Conservation (phyloP, 2,329 filamentous ascomycete genomes). For the Mariannaea sp. region DNA sequence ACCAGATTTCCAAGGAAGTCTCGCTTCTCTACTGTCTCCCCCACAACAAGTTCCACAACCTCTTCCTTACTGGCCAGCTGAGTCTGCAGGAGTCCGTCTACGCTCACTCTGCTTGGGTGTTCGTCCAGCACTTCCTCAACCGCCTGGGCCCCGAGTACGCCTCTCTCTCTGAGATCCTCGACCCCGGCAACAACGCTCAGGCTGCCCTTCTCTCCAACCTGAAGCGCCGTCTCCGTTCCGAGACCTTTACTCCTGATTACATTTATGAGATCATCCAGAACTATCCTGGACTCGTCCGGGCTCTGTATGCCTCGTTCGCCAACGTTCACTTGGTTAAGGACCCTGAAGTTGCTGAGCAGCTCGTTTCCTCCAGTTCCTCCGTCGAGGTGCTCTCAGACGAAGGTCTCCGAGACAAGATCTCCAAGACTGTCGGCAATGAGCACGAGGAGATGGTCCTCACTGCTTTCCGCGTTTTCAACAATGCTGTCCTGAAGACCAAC, state of each 20-base stretch:
- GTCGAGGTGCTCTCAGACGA: conserved; percentile 75
- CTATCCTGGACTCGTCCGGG: conserved; percentile 85
- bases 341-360: conserved; percentile 55
- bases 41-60: conserved; percentile 90
- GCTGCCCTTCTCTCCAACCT: conserved; percentile 89
- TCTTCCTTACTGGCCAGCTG: conserved; percentile 84
- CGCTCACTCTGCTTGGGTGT: conserved; percentile 96
- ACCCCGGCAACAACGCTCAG: conserved; percentile 80
- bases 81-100: conserved; percentile 97
- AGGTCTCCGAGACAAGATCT: conserved; percentile 76
- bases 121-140: conserved; percentile 97
- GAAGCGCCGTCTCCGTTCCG: conserved; percentile 91
- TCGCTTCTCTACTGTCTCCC: conserved; percentile 97
- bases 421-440: conserved; percentile 83
- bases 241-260: conserved; percentile 98
- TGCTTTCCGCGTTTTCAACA: conserved; percentile 95
- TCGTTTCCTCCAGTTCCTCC: conserved; percentile 59
- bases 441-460: conserved; percentile 99
- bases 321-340: conserved; percentile 73
- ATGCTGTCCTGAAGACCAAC: conserved; percentile 93
- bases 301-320: conserved; percentile 90
- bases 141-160: conserved; percentile 90
- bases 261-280: conserved; percentile 95
- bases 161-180: conserved; percentile 80
- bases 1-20: conserved; percentile 98